A percentile compares a stretch with the other conserved stretches of the same genome.
phyloP scores from a whole-genome alignment of 495 filamentous ascomycete species.

The Parathielavia appendiculata region DNA sequence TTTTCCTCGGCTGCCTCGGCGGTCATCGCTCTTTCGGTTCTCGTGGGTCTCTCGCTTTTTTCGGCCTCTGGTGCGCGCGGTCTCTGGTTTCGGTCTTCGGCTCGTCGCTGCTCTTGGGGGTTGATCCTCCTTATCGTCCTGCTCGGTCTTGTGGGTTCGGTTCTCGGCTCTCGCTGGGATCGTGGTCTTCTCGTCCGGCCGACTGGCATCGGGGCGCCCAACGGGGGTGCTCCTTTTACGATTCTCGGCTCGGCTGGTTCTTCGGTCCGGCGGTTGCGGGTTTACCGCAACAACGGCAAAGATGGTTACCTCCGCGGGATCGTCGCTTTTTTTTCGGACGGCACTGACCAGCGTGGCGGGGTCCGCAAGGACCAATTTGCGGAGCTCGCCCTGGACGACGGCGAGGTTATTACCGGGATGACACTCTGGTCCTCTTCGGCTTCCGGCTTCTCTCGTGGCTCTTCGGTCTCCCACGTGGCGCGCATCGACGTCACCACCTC shows the following conservation, averaged over 20 bases:
- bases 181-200: neutral
- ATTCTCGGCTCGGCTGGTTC: slow-evolving; percentile 1
- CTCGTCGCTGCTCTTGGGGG: neutral
- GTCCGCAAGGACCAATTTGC: neutral
- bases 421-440: neutral
- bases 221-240: neutral
- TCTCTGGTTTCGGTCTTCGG: neutral
- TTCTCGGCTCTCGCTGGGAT: neutral
- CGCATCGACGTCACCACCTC: slow-evolving; percentile 6
- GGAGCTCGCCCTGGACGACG: neutral
- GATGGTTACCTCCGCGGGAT: neutral
- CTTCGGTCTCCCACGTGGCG: neutral
- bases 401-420: neutral
- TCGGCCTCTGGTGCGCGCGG: too few relatives aligned
- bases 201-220: neutral
- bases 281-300: slow-evolving; percentile 6
- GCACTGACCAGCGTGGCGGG: neutral
- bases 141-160: neutral
- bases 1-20: too few relatives aligned
- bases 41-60: too few relatives aligned
- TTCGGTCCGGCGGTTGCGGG: neutral
- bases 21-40: too few relatives aligned
- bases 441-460: neutral
- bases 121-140: neutral
- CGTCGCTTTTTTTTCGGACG: slow-evolving; percentile 5